Conservation (phyloP, 2,329 filamentous ascomycete species). For the Pyrenochaeta sp. region DNA sequence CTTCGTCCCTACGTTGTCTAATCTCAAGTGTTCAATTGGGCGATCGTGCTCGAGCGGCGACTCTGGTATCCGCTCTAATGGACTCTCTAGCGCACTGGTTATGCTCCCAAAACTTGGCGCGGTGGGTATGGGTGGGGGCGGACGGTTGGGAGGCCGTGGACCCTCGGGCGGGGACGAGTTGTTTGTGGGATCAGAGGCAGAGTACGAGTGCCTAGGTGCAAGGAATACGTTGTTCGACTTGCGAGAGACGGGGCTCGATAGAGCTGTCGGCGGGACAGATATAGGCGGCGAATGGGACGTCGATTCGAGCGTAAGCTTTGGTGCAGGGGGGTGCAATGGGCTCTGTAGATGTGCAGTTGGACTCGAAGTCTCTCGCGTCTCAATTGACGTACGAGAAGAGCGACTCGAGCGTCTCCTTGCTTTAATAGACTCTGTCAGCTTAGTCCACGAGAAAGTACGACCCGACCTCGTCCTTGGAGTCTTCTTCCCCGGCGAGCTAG, state of each 20-base stretch:
- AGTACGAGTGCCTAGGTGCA: slow-evolving; percentile 22
- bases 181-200: slow-evolving; percentile 34
- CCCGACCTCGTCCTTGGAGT: slow-evolving; percentile 14
- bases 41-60: slow-evolving; percentile 22
- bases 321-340: slow-evolving; percentile 24
- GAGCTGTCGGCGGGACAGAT: slow-evolving; percentile 4
- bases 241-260: slow-evolving; percentile 16
- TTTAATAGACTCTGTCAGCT: slow-evolving; percentile 39
- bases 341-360: slow-evolving; percentile 31
- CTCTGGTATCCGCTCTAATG: slow-evolving; percentile 38
- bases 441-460: slow-evolving; percentile 38
- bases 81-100: slow-evolving; percentile 21
- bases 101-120: slow-evolving; percentile 25
- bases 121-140: slow-evolving; percentile 21
- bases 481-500: slow-evolving; percentile 14
- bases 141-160: slow-evolving; percentile 10
- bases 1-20: slow-evolving; percentile 10
- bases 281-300: slow-evolving; percentile 11
- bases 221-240: slow-evolving; percentile 1
- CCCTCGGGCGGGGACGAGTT: slow-evolving; percentile 14
- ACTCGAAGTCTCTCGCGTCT: slow-evolving; percentile 35
- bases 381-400: slow-evolving; percentile 26
- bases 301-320: slow-evolving; percentile 7
- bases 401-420: slow-evolving; percentile 25
- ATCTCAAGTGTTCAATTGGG: slow-evolving; percentile 1